phyloP scores from a whole-genome alignment of 257 asterid genomes.

The Lithospermum erythrorhizon region DNA sequence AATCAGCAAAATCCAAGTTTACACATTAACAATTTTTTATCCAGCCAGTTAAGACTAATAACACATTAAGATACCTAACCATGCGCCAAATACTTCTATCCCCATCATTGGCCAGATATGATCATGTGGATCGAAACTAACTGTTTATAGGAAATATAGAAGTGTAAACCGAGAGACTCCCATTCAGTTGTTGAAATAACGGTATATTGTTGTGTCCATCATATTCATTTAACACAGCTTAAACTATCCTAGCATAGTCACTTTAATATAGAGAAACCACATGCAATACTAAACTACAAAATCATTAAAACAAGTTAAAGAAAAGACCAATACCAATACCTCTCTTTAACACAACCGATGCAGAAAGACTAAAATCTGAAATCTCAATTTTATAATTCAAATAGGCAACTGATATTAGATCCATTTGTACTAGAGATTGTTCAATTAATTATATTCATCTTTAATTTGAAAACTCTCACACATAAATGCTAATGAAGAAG shows the following conservation, averaged over 20 bases:
- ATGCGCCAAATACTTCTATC: background rate
- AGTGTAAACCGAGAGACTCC: no score
- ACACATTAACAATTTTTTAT: no score
- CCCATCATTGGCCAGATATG: no score
- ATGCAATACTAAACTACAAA: background rate
- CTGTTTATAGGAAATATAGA: no score
- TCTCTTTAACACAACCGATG: slow-evolving; percentile 54
- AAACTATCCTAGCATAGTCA: background rate
- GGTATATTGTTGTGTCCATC: no score
- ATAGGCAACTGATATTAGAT: background rate
- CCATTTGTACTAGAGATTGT: background rate
- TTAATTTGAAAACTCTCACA: background rate
- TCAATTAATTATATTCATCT: background rate
- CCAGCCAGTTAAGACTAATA: no score
- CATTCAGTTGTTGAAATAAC: no score
- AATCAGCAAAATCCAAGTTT: no score
- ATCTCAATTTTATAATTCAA: background rate
- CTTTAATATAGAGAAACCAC: no score
- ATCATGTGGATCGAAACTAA: no score
- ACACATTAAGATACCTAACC: background rate
- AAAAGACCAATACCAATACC: slow-evolving; percentile 38
- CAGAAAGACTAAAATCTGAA: slow-evolving; percentile 32
- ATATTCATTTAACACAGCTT: background rate
- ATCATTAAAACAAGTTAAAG: slow-evolving; percentile 1
- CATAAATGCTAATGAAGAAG: background rate